Conservation (phyloP, 805 yeast genomes). For the Wickerhamiella domercqiae region DNA sequence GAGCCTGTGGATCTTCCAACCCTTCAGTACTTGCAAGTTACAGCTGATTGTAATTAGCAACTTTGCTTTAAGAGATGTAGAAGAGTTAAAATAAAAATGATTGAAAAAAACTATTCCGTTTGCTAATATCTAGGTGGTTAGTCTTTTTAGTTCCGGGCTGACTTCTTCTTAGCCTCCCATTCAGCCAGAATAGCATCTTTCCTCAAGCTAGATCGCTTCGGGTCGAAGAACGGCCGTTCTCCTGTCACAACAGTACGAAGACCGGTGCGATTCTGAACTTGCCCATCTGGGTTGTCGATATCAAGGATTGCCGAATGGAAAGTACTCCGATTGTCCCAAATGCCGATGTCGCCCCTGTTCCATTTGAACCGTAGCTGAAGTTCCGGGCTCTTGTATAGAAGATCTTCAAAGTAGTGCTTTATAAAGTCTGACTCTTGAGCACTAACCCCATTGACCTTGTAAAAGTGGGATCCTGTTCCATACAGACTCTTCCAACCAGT, state of each 20-base stretch:
- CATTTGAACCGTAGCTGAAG: slow-evolving; percentile 41
- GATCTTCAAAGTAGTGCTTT: slow-evolving; percentile 31
- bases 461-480: slow-evolving; percentile 38
- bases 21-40: too few species aligned
- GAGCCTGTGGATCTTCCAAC: too few species aligned
- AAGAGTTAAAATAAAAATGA: too few species aligned
- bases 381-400: slow-evolving; percentile 38
- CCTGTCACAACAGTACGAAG: slow-evolving; percentile 19
- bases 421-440: slow-evolving; percentile 36
- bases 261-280: slow-evolving; percentile 17
- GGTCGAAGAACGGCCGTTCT: slow-evolving; percentile 21
- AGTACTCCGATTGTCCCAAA: slow-evolving; percentile 47
- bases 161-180: background rate
- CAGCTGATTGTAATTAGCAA: too few species aligned
- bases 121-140: too few species aligned
- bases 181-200: slow-evolving; percentile 11
- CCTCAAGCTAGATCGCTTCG: slow-evolving; percentile 17
- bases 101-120: too few species aligned
- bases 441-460: slow-evolving; percentile 37
- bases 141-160: too few species aligned
- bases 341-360: slow-evolving; percentile 37
- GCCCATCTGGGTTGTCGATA: slow-evolving; percentile 8
- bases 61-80: too few species aligned
- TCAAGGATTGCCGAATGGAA: slow-evolving; percentile 42
- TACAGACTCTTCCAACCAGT: slow-evolving; percentile 48